phyloP scores from a whole-genome alignment of 2,329 filamentous ascomycete genomes.

The Cadophora sp. region DNA sequence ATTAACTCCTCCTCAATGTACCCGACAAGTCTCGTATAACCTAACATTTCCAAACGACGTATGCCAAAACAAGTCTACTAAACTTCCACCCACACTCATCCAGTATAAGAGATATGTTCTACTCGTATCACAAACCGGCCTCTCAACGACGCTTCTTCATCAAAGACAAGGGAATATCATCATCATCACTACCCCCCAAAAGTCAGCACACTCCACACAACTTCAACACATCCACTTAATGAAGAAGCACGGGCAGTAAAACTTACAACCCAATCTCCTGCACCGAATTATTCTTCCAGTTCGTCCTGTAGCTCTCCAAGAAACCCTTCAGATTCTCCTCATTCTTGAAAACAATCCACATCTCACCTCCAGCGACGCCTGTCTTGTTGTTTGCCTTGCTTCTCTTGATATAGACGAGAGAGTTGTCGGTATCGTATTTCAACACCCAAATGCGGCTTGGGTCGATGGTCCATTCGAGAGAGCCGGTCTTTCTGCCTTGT shows the following conservation, averaged over 20 bases:
- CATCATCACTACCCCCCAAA: background rate
- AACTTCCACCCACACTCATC: too few species aligned
- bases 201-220: background rate
- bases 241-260: background rate
- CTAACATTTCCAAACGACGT: too few species aligned
- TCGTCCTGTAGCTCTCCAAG: background rate
- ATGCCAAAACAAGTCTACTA: too few species aligned
- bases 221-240: too few species aligned
- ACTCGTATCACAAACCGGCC: background rate
- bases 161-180: conserved; percentile 4
- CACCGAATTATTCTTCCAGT: background rate
- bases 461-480: background rate
- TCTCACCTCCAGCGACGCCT: background rate
- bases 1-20: too few species aligned
- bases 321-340: background rate
- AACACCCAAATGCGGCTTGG: background rate
- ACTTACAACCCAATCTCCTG: background rate
- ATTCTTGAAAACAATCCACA: conserved; percentile 9
- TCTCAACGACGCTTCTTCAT: background rate
- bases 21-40: too few species aligned
- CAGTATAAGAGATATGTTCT: too few species aligned
- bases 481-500: background rate
- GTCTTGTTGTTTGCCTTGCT: background rate
- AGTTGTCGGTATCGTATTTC: background rate
- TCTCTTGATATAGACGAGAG: background rate